Base-by-base conservation (phyloP, 2,329 filamentous ascomycete species). In the Fusarium sterilihyphosum region DNA sequence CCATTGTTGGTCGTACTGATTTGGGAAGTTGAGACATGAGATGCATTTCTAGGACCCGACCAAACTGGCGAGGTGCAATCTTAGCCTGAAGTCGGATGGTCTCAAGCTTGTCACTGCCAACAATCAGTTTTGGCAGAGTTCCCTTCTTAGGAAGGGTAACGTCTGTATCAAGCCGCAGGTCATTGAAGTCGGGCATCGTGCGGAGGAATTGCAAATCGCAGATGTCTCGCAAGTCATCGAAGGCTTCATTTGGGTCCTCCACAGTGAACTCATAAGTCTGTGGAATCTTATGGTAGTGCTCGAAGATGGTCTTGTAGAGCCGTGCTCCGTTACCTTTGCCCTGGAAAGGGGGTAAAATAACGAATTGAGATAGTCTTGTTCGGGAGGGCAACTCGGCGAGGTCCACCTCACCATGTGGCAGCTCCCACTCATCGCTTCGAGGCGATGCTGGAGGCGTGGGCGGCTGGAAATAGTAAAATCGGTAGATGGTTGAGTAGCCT, bases 401-500 rank as follows among this genome's bases (percentile, higher is more conserved):
- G 53, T 86, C 83, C 53, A 88, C 82, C 38, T 88, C 81, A 44
- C 84, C 78, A 74, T 81, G 67, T 59, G 85, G 82, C 67, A 89
- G 78, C 80, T 87, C 85, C 83, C 85, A 86, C 20, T 84, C 80
- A 26, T 54, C 54, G 33, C 77, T 78, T 37, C 73, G 78, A 18
- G 85, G 80, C 38, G 83, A 85, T 6, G 82, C 73, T 16, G 86
- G 83, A 13, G 86, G 84, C 7, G 86, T 85, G 1, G 83, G 82
- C 1, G 86, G 83, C 31, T 87, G 87, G 69, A 90, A 90, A 72
- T 89, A 86, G 86, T 93, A 98, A 84, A 95, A 96, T 57, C 94
- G 91, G 83, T 98, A 98, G 40, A 96, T 92, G 3, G 96, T 98
- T 22, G 93, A 92, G 83, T 97, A 98, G 65, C 96, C 96, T 41